Base-by-base conservation (phyloP, 164 flowering plant genomes). In the Stephania cephalantha region DNA sequence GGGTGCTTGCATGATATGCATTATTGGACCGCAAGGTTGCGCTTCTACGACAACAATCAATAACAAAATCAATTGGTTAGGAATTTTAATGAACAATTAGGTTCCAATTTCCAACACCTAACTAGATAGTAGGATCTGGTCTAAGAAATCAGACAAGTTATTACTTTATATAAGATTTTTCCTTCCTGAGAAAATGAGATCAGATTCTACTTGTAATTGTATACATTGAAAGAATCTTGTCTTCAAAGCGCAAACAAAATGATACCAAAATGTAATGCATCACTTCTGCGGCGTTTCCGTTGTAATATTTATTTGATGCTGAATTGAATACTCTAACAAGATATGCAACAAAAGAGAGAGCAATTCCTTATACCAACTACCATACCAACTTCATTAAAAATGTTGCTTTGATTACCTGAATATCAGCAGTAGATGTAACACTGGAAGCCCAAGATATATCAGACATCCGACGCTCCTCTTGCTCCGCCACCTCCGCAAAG, bases 401-500 rank as follows among this genome's bases (percentile, higher is more conserved):
- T 4, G 9, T 22, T 25, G 45, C n/a, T 64, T 74, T 35, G 42
- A 4, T 35, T 75, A 90, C 97, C 90, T 90, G 94, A 64, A 83
- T 79, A 66, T 95, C 97, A 48, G 85, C 83, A 29, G 86, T 61
- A 71, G 97, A 91, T 48, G 91, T 82, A 65, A 86, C 84, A 83
- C 94, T 91, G 0, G 96, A 88, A 79, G 87, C 89, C 98, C 93
- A 93, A 7, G 99, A 95, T 75, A 93, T 84, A 78, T 87, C 93
- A 78, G 99, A 95, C 94, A 93, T 89, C 31, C 98, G 91, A 5
- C 96, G 90, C 79, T 95, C 99, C 85, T 95, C 99, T 81, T 79
- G 98, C 81, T 85, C 92, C 45, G 73, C 83, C 22, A 61, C 83
- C 67, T 68, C 74, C 8, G 72, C 10, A 31, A 71, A 44, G 20